Conservation (phyloP, 345 rosid species). For the Eutrema yunnanense region DNA sequence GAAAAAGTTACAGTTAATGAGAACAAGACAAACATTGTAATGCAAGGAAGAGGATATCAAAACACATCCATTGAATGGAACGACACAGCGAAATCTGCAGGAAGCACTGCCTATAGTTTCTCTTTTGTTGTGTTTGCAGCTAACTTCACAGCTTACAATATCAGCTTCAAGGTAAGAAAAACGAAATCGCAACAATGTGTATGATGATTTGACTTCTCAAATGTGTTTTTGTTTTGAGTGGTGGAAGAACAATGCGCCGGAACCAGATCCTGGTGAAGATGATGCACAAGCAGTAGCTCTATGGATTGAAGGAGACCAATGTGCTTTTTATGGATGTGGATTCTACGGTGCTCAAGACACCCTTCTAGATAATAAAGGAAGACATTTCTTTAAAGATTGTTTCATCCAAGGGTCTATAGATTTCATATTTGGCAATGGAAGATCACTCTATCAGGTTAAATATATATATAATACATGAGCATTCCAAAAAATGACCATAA, state of each 20-base stretch:
- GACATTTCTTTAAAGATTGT: slow-evolving; percentile 64
- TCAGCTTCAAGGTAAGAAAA: slow-evolving; percentile 63
- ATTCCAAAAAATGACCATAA: neutral
- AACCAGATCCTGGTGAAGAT: slow-evolving; percentile 53
- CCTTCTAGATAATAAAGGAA: slow-evolving; percentile 63
- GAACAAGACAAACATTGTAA: slow-evolving; percentile 61
- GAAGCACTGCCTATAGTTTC: slow-evolving; percentile 59
- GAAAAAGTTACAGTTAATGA: slow-evolving; percentile 64
- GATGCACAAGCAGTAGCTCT: slow-evolving; percentile 87
- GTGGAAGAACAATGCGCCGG: slow-evolving; percentile 64
- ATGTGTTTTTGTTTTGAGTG: neutral
- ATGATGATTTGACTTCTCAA: neutral
- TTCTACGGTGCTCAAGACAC: slow-evolving; percentile 92
- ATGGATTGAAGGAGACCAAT: slow-evolving; percentile 65
- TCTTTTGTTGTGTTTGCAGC: slow-evolving; percentile 61
- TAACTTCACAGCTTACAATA: slow-evolving; percentile 70
- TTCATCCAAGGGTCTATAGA: slow-evolving; percentile 78
- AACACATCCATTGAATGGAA: slow-evolving; percentile 71
- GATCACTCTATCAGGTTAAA: slow-evolving; percentile 19
- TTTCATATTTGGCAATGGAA: slow-evolving; percentile 8
- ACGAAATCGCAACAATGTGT: neutral
- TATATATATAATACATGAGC: neutral
- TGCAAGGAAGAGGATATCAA: slow-evolving; percentile 64
- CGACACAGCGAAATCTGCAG: slow-evolving; percentile 78
- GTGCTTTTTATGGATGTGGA: slow-evolving; percentile 78